These are phyloP conservation scores for Phylloporus rhodoxanthus DNA, from an alignment of 768 basidiomycete genomes.

Conservation along the genomic window DNA sequence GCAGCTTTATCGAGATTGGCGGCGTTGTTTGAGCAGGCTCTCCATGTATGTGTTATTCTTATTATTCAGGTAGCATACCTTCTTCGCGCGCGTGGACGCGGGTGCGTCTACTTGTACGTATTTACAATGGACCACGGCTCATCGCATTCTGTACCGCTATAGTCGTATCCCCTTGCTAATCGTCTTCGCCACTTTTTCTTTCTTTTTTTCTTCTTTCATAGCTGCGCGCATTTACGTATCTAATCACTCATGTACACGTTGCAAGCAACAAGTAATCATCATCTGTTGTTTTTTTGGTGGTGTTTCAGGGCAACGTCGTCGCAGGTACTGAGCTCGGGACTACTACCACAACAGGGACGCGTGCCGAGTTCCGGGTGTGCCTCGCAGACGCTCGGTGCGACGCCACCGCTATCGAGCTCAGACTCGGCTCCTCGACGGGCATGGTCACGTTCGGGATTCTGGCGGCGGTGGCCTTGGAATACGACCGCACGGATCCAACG, in stretches of 20 bases:
- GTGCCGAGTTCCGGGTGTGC: no score
- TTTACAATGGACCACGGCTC: slow-evolving; percentile 12
- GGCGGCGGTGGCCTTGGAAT: no score
- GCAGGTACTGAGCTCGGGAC: no score
- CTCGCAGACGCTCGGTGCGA: no score
- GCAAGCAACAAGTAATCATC: background rate
- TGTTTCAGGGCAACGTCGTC: no score
- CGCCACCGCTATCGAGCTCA: no score
- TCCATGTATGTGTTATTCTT: slow-evolving; percentile 1
- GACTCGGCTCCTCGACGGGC: no score
- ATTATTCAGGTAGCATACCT: slow-evolving; percentile 14
- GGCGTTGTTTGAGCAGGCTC: slow-evolving; percentile 14
- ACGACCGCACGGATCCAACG: no score
- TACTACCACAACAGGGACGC: no score
- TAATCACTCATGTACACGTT: background rate
- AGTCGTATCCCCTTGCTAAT: background rate
- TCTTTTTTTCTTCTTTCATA: background rate
- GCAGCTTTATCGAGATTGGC: slow-evolving; percentile 59
- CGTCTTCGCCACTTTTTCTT: background rate
- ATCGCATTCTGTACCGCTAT: background rate
- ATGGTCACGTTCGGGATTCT: no score
- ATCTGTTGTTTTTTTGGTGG: background rate
- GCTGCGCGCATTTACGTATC: background rate
- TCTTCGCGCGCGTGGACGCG: slow-evolving; percentile 1
- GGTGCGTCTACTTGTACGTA: slow-evolving; percentile 17